Evolutionary conservation across 1,139 yeast species (phyloP).

Genomic region (Wickerhamomyces sp.): DNA sequence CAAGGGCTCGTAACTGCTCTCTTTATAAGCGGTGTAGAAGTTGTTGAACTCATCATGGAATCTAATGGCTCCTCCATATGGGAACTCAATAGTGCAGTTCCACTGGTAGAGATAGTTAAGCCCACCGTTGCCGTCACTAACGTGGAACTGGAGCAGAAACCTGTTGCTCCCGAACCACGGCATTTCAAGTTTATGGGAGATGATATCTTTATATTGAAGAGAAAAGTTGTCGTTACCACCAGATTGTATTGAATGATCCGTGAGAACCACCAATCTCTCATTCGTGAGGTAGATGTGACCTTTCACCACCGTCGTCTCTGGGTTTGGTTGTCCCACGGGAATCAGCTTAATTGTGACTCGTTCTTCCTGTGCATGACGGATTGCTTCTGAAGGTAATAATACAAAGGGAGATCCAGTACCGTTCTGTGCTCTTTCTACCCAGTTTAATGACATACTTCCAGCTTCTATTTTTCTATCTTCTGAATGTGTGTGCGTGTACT

Average conservation of each 20-base stretch:
- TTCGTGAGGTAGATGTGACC: constrained; percentile 31
- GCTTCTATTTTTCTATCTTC: not conserved
- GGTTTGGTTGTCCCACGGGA: constrained; percentile 19
- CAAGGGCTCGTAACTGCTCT: constrained; percentile 36
- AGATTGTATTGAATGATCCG: constrained; percentile 16
- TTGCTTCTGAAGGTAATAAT: constrained; percentile 17
- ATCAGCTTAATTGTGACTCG: constrained; percentile 12
- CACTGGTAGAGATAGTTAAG: constrained; percentile 41
- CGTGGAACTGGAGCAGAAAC: constrained; percentile 41
- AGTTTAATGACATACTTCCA: constrained; percentile 23
- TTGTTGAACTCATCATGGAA: constrained; percentile 32
- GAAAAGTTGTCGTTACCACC: constrained; percentile 27
- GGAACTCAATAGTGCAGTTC: constrained; percentile 37
- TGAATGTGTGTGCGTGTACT: not conserved
- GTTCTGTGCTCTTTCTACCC: constrained; percentile 18
- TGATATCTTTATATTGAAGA: constrained; percentile 23
- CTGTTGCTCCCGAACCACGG: constrained; percentile 57
- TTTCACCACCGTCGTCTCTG: constrained; percentile 23
- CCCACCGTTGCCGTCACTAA: constrained; percentile 35
- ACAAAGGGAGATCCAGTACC: constrained; percentile 23
- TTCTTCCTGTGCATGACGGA: constrained; percentile 18
- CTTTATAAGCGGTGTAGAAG: constrained; percentile 28
- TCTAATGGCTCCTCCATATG: constrained; percentile 45
- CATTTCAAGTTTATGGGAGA: constrained; percentile 35
- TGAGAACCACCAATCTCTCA: constrained; percentile 28